Base-by-base conservation (phyloP, 257 asterid species). In the Galeopsis tetrahit region DNA sequence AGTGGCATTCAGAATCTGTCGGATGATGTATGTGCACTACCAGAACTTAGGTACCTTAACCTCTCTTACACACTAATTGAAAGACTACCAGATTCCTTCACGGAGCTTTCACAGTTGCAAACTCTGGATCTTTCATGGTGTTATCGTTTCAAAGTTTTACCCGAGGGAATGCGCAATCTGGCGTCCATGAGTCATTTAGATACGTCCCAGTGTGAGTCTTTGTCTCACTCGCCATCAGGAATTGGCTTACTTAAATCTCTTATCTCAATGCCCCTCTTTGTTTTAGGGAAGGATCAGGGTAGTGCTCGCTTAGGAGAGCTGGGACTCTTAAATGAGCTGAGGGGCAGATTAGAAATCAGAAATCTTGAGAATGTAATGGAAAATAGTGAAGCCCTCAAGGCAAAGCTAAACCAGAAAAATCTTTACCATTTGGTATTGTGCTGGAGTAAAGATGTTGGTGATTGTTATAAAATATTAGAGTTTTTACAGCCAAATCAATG, bases 61-160 rank as follows among this genome's bases (percentile, higher is more conserved):
- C 72, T 73, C 59, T 73, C 78, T 42, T 55, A 53, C 42, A 53
- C 78, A 5, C 60, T 63, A 10, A 15, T 73, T 56, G 72, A 73
- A 55, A 56, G 10, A n/a, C 48, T 73, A 8, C 72, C 78, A 2
- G 67, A 65, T 40, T 65, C 78, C 51, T 40, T 73, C 55, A 42
- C 66, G 0, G n/a, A 56, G n/a, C 67, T 73, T 32, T 56, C 72
- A 5, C 9, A 2, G 40, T 55, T 73, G 58, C 49, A 56, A 65
- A 52, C 72, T 40, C 69, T 56, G n/a, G 67, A 73, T 42, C 68
- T 73, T 40, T 64, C 78, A 53, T 4, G 72, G 39, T 73, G 72
- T 73, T 64, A 40, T 40, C 48, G 8, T 28, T 53, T 73, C 36
- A 52, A 53, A 28, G 36, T 52, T 64, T 17, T 73, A 53, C 77